Evolutionary conservation across 1,139 yeast genomes (phyloP).

Genomic region (Pichia sp.): DNA sequence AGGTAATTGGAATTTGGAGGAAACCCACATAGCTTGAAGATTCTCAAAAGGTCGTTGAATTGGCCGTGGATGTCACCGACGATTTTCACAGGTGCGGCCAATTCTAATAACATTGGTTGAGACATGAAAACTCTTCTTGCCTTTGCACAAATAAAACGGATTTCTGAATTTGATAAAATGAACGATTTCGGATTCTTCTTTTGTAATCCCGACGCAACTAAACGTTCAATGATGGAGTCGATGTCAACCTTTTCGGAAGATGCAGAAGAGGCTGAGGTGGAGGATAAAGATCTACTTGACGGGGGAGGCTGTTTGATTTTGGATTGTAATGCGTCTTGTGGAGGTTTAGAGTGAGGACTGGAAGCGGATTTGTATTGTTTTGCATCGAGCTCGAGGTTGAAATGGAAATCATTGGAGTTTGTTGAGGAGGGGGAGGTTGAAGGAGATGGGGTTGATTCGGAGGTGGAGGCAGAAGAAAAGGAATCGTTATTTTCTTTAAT

Average conservation of each 20-base stretch:
- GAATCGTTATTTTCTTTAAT: constrained; percentile 43
- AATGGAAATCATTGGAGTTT: constrained; percentile 15
- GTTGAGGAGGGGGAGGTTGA: constrained; percentile 8
- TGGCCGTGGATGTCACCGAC: constrained; percentile 92
- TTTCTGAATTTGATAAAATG: constrained; percentile 41
- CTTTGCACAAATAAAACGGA: constrained; percentile 50
- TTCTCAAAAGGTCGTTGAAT: constrained; percentile 69
- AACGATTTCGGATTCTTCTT: constrained; percentile 43
- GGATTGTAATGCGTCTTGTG: background rate
- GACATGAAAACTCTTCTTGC: constrained; percentile 68
- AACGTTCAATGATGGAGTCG: constrained; percentile 54
- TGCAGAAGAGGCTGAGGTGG: constrained; percentile 17
- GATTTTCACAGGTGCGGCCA: constrained; percentile 82
- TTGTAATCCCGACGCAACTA: constrained; percentile 45
- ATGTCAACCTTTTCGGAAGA: constrained; percentile 37
- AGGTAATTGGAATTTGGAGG: constrained; percentile 80
- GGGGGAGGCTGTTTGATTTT: constrained; percentile 12
- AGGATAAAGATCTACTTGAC: background rate
- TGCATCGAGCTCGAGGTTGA: constrained; percentile 14
- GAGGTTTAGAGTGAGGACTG: background rate
- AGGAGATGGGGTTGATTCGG: constrained; percentile 6
- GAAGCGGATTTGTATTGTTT: background rate
- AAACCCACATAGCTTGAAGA: constrained; percentile 73
- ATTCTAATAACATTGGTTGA: constrained; percentile 74
- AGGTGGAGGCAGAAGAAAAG: constrained; percentile 33